Evolutionary conservation across 257 asterid species (phyloP).

Genomic region (Capsicum rhomboideum): DNA sequence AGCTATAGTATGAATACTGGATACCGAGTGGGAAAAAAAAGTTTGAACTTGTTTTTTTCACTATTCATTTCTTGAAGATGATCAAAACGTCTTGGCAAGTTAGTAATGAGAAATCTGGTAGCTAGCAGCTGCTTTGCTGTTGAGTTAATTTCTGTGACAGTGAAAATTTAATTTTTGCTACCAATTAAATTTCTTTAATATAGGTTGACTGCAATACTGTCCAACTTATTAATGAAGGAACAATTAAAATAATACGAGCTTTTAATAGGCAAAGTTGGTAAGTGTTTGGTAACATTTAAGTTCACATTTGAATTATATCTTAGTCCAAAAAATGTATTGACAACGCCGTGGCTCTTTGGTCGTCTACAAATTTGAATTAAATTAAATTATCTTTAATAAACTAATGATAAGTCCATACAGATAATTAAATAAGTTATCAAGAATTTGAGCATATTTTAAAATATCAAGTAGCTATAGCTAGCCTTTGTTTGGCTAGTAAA

Average conservation of each 20-base stretch:
- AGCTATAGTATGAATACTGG: not conserved
- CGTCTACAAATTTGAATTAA: not conserved
- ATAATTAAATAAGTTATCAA: not conserved
- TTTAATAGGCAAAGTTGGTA: not conserved
- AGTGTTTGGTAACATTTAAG: conserved; percentile 4
- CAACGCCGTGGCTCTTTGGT: conserved; percentile 4
- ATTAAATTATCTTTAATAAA: not conserved
- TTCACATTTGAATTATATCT: conserved; percentile 2
- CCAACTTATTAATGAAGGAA: not conserved
- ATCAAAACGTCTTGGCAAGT: not conserved
- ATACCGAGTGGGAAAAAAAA: not conserved
- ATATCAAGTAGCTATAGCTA: not conserved
- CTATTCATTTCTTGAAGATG: not conserved
- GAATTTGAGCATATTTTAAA: not conserved
- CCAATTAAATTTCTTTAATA: not conserved
- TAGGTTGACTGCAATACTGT: not conserved
- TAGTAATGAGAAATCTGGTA: not conserved
- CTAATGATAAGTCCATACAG: not conserved
- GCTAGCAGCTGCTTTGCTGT: not conserved
- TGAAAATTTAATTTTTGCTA: not conserved
- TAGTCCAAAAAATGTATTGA: not conserved
- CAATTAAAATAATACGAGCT: not conserved
- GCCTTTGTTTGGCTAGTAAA: not conserved
- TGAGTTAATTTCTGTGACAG: not conserved
- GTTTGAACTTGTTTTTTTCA: not conserved